These are phyloP conservation scores for Theobroma grandiflorum DNA, from an alignment of 441 rosid species.

Conservation along the genomic window DNA sequence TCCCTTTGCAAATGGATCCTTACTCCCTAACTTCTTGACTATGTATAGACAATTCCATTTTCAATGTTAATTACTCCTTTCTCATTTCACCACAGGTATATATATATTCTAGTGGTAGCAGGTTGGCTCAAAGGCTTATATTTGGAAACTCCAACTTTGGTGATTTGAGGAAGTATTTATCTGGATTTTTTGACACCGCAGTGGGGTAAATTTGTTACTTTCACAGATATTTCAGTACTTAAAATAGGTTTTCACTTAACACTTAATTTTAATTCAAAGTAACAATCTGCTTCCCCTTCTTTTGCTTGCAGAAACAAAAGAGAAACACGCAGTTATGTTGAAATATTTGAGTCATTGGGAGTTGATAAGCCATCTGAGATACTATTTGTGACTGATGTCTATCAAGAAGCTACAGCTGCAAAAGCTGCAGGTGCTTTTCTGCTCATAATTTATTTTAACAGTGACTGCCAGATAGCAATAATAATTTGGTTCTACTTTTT, in stretches of 20 bases:
- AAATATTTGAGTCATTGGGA: constrained; percentile 77
- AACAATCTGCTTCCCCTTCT: not conserved
- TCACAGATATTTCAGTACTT: not conserved
- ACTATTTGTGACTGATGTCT: constrained; percentile 80
- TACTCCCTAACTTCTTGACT: not conserved
- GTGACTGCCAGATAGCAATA: constrained; percentile 1
- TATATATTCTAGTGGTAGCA: constrained; percentile 96
- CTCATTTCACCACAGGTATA: constrained; percentile 60
- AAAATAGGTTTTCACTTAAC: not conserved
- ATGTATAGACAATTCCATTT: not conserved
- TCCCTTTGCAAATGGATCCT: not conserved
- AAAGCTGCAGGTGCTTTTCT: constrained; percentile 74
- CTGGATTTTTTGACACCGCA: constrained; percentile 87
- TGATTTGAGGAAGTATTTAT: constrained; percentile 80
- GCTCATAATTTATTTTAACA: not conserved
- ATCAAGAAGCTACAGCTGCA: constrained; percentile 93
- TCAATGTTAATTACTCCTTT: constrained; percentile 13
- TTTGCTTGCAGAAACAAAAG: constrained; percentile 75
- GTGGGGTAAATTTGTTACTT: constrained; percentile 64
- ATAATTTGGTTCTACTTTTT: not conserved
- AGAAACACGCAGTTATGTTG: constrained; percentile 73
- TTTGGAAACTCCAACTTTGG: constrained; percentile 85
- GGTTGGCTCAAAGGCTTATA: constrained; percentile 90
- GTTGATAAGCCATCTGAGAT: constrained; percentile 85
- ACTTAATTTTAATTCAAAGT: constrained; percentile 6